Percentiles rank a stretch among this genome's conserved stretches.
Evolutionary conservation across 768 basidiomycete genomes (phyloP).

Genomic region (Roridomyces roridus): DNA sequence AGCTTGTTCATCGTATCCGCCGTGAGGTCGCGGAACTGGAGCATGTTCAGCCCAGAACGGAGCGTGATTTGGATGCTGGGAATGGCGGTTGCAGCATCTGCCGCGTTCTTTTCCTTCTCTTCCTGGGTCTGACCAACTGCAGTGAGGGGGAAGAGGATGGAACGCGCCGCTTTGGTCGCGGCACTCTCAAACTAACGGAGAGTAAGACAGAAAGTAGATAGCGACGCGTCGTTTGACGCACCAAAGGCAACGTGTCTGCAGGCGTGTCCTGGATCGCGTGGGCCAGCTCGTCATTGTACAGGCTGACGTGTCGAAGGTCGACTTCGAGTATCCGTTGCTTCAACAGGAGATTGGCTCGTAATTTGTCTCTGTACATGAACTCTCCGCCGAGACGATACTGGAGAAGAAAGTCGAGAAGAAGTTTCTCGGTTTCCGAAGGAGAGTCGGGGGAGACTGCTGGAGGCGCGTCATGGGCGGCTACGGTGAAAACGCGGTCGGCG

Average conservation of each 20-base stretch:
- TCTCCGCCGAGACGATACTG: constrained; percentile 89
- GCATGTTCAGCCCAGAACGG: constrained; percentile 89
- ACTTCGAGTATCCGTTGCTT: constrained; percentile 90
- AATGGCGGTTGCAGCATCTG: constrained; percentile 48
- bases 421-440: constrained; percentile 81
- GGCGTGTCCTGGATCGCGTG: constrained; percentile 90
- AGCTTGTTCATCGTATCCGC: constrained; percentile 96
- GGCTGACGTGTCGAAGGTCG: constrained; percentile 75
- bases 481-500: constrained; percentile 78
- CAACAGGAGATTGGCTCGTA: constrained; percentile 87
- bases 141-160: constrained; percentile 84
- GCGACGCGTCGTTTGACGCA: constrained; percentile 41
- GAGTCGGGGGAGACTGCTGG: constrained; percentile 65
- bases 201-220: not conserved
- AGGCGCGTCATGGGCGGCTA: constrained; percentile 75
- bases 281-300: constrained; percentile 94
- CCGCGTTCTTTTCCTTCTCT: constrained; percentile 50
- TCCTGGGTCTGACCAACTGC: constrained; percentile 49
- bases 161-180: constrained; percentile 81
- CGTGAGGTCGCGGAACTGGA: constrained; percentile 92
- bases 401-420: constrained; percentile 85
- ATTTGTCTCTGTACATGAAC: constrained; percentile 92
- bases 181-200: constrained; percentile 85
- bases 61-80: constrained; percentile 86
- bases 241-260: constrained; percentile 86